A percentile compares a stretch with the other conserved stretches of the same genome.
phyloP scores from a whole-genome alignment of 768 basidiomycete species.

The Brasilioporus rufonigricans region DNA sequence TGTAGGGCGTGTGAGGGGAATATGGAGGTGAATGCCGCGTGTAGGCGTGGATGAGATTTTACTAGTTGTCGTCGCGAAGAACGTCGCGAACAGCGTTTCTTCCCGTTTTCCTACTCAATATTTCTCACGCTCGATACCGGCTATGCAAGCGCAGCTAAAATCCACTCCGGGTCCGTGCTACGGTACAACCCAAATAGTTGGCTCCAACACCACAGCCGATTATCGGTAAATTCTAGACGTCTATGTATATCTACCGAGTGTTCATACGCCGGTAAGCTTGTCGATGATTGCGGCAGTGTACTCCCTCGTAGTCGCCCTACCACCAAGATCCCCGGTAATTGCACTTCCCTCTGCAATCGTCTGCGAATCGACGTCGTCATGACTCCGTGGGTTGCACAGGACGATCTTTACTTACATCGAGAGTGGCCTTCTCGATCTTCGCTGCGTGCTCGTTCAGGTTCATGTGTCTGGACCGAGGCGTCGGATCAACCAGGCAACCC shows the following conservation, averaged over 20 bases:
- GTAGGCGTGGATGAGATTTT: constrained; percentile 48
- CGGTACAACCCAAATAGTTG: constrained; percentile 1
- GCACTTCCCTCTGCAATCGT: constrained; percentile 96
- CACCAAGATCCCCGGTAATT: constrained; percentile 95
- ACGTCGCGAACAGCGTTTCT: constrained; percentile 2
- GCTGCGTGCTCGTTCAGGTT: constrained; percentile 76
- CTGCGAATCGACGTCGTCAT: constrained; percentile 38
- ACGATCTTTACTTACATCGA: constrained; percentile 59
- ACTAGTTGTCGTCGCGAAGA: constrained; percentile 43
- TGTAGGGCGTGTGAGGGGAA: constrained; percentile 81
- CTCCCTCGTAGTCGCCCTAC: constrained; percentile 84
- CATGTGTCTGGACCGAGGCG: constrained; percentile 73
- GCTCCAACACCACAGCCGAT: background rate
- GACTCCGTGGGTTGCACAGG: background rate
- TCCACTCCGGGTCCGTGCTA: constrained; percentile 1
- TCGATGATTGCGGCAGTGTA: constrained; percentile 86
- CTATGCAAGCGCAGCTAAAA: background rate
- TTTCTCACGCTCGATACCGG: constrained; percentile 29
- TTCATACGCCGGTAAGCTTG: constrained; percentile 48
- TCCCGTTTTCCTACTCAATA: constrained; percentile 14
- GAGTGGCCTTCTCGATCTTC: constrained; percentile 89
- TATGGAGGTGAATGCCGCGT: constrained; percentile 55
- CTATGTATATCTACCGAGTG: constrained; percentile 16
- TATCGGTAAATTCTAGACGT: background rate
- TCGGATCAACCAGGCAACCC: constrained; percentile 21